Evolutionary conservation across 2,329 filamentous ascomycete genomes (phyloP).

Genomic region (Nakataea oryzae): DNA sequence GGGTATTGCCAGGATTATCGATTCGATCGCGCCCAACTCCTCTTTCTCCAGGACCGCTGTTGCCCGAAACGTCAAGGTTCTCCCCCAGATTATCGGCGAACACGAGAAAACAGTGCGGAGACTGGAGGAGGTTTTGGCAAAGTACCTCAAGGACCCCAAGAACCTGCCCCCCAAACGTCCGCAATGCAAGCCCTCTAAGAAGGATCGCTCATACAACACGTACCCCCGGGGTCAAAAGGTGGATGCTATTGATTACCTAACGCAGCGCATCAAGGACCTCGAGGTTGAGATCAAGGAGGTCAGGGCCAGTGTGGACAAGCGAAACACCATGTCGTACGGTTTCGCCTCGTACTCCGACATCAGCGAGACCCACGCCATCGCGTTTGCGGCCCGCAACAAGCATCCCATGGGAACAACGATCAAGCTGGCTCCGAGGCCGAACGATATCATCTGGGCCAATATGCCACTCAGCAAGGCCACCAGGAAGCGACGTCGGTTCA

Average conservation of each 20-base stretch:
- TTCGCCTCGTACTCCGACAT: slow-evolving; percentile 93
- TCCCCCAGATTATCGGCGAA: slow-evolving; percentile 75
- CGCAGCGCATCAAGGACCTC: slow-evolving; percentile 70
- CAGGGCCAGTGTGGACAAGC: slow-evolving; percentile 70
- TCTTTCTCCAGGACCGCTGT: slow-evolving; percentile 73
- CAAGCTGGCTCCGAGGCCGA: slow-evolving; percentile 70
- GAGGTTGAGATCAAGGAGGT: slow-evolving; percentile 80
- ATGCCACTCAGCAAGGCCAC: slow-evolving; percentile 60
- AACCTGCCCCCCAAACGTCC: slow-evolving; percentile 69
- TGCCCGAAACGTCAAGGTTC: slow-evolving; percentile 82
- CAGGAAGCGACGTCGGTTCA: slow-evolving; percentile 60
- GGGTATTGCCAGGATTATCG: slow-evolving; percentile 75
- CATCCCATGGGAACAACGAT: slow-evolving; percentile 71
- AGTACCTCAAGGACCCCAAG: slow-evolving; percentile 81
- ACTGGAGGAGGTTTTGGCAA: slow-evolving; percentile 75
- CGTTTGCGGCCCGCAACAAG: slow-evolving; percentile 71
- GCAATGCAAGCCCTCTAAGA: slow-evolving; percentile 68
- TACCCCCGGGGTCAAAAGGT: slow-evolving; percentile 64
- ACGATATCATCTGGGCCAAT: slow-evolving; percentile 95
- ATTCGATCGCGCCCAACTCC: slow-evolving; percentile 67
- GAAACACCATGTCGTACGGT: slow-evolving; percentile 81
- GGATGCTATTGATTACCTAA: slow-evolving; percentile 90
- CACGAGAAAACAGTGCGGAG: slow-evolving; percentile 73
- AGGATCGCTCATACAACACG: slow-evolving; percentile 56
- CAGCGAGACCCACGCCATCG: slow-evolving; percentile 76